Base-by-base conservation (phyloP, 108 stramenopile genomes). In the Parmales sp. region DNA sequence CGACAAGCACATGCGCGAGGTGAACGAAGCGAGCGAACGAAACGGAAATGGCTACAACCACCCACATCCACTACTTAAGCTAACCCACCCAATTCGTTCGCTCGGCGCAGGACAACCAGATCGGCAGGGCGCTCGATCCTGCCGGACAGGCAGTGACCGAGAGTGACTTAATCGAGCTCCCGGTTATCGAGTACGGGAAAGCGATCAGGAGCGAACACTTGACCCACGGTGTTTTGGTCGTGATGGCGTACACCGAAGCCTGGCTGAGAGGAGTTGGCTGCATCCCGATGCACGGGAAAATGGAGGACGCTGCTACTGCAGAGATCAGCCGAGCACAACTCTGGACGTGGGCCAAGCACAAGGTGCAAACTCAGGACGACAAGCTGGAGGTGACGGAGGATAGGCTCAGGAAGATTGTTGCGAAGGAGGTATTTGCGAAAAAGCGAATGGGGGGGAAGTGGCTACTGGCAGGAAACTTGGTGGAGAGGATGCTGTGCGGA, bases 271-370 rank as follows among this genome's bases (percentile, higher is more conserved):
- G 94, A 37, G 73, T 90, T 49, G 94, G 94, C 11, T 95, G 94
- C 73, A 93, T 95, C 71, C 91, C 94, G 45, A 71, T 95, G 43
- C 77, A 93, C 74, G 76, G 81, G 69, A 75, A 75, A 74, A 95
- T 95, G 95, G 95, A 95, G 71, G 95, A 95, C 80, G 92, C 92
- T 2, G 95, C 95, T 37, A 95, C 95, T 37, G 95, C 95, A 11
- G 95, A 95, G 76, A 94, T 95, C 51, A 89, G 88, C 69, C 81
- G 95, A 16, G 91, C 85, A 22, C 95, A 95, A 72, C 88, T 91
- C 69, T 91, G 90, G 90, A 86, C 87, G 69, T 91, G 90, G 90
- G 74, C 82, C 51, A 63, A 76, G 43, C 86, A 88, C 63, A 82
- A 82, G n/a, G 78, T 83, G 11, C 50, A 69, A 44, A 91, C 88